Evolutionary conservation across 1,284 basidiomycete species (phyloP).

Genomic region (Papiliotrema laurentii): DNA sequence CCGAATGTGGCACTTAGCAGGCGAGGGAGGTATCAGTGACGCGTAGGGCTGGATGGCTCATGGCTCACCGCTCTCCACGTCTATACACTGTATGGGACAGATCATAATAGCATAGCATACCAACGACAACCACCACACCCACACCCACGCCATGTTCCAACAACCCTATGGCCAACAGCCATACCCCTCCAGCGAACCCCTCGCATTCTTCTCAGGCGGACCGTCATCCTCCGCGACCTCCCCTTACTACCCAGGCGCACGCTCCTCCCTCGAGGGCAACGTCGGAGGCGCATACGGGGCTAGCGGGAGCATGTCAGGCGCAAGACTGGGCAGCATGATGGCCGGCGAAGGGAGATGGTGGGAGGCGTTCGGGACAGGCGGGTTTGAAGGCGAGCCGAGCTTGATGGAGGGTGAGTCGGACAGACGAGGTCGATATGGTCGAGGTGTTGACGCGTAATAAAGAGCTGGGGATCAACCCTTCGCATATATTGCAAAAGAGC

Average conservation of each 20-base stretch:
- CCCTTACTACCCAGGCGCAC: constrained; percentile 27
- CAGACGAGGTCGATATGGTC: background rate
- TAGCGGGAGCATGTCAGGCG: constrained; percentile 32
- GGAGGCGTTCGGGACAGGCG: constrained; percentile 92
- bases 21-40: too few relatives aligned
- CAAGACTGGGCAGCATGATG: constrained; percentile 59
- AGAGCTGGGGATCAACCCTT: constrained; percentile 98
- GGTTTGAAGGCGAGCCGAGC: constrained; percentile 90
- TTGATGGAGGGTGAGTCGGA: constrained; percentile 75
- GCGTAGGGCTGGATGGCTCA: background rate
- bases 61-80: background rate
- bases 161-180: constrained; percentile 11
- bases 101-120: background rate
- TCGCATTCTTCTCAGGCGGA: constrained; percentile 36
- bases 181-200: constrained; percentile 30
- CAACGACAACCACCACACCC: background rate
- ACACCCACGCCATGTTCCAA: constrained; percentile 7
- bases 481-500: constrained; percentile 90
- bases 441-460: constrained; percentile 3
- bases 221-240: constrained; percentile 15
- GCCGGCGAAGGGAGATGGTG: constrained; percentile 72
- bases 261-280: constrained; percentile 25
- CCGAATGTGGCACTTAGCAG: constrained; percentile 3
- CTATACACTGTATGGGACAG: background rate
- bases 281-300: constrained; percentile 15